phyloP scores from a whole-genome alignment of 257 asterid genomes.

The Misopates orontium region DNA sequence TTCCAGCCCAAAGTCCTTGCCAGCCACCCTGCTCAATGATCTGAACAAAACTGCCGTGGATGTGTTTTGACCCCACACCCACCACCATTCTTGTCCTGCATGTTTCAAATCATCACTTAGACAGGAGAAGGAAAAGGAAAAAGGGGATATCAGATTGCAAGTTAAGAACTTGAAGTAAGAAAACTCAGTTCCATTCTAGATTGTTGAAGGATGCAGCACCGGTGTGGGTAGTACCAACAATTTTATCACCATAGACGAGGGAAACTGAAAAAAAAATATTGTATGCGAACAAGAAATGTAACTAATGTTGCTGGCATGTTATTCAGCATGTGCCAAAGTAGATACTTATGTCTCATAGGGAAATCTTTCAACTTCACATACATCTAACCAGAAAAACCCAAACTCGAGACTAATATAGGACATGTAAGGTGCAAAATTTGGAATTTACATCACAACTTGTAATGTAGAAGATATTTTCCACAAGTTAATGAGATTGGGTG shows the following conservation, averaged over 20 bases:
- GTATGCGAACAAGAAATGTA: no score
- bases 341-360: not conserved
- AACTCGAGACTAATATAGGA: slow-evolving; percentile 13
- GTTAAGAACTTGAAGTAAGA: not conserved
- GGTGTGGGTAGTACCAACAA: not conserved
- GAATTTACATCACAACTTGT: not conserved
- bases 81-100: slow-evolving; percentile 99
- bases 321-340: not conserved
- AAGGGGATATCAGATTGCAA: not conserved
- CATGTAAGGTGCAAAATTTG: not conserved
- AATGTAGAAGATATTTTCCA: not conserved
- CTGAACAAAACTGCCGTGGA: slow-evolving; percentile 72
- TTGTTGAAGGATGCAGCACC: no score
- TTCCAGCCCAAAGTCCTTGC: slow-evolving; percentile 99
- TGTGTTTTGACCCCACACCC: slow-evolving; percentile 81
- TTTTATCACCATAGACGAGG: not conserved
- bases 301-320: not conserved
- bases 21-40: slow-evolving; percentile 82
- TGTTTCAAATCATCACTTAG: slow-evolving; percentile 27
- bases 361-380: not conserved
- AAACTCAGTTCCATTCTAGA: no score
- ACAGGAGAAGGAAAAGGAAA: slow-evolving; percentile 3
- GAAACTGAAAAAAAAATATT: slow-evolving; percentile 7
- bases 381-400: not conserved
- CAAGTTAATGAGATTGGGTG: not conserved